phyloP scores from a whole-genome alignment of 768 basidiomycete genomes.

The Mycena sanguinolenta region DNA sequence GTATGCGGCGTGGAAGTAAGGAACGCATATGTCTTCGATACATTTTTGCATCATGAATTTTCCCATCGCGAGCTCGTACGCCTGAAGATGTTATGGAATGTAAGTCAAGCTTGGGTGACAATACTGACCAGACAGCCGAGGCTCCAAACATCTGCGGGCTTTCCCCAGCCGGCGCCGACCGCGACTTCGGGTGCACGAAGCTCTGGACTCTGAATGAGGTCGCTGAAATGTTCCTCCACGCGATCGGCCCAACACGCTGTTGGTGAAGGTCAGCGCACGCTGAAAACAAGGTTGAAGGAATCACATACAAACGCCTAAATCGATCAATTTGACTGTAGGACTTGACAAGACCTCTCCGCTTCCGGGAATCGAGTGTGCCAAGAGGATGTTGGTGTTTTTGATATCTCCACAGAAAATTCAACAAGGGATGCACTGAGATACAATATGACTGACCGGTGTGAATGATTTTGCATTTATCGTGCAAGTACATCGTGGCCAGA shows the following conservation, averaged over 20 bases:
- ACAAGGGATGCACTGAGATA: not conserved
- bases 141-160: slow-evolving; percentile 24
- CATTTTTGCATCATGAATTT: not conserved
- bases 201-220: slow-evolving; percentile 27
- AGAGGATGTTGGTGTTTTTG: slow-evolving; percentile 24
- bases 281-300: not conserved
- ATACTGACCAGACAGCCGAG: slow-evolving; percentile 22
- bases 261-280: slow-evolving; percentile 1
- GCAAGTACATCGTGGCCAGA: slow-evolving; percentile 15
- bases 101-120: not conserved
- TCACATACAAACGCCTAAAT: slow-evolving; percentile 23
- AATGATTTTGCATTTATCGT: slow-evolving; percentile 26
- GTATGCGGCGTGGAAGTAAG: slow-evolving; percentile 14
- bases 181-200: slow-evolving; percentile 25
- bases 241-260: slow-evolving; percentile 29
- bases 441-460: slow-evolving; percentile 16
- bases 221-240: slow-evolving; percentile 23
- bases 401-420: slow-evolving; percentile 18
- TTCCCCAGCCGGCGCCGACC: slow-evolving; percentile 26
- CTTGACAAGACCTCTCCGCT: not conserved
- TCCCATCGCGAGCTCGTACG: slow-evolving; percentile 21
- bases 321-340: slow-evolving; percentile 23
- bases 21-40: not conserved
- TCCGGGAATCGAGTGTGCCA: too few species aligned
- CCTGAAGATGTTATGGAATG: slow-evolving; percentile 3